Conservation (phyloP, 495 filamentous ascomycete genomes). For the Aspergillus coremiiformis region DNA sequence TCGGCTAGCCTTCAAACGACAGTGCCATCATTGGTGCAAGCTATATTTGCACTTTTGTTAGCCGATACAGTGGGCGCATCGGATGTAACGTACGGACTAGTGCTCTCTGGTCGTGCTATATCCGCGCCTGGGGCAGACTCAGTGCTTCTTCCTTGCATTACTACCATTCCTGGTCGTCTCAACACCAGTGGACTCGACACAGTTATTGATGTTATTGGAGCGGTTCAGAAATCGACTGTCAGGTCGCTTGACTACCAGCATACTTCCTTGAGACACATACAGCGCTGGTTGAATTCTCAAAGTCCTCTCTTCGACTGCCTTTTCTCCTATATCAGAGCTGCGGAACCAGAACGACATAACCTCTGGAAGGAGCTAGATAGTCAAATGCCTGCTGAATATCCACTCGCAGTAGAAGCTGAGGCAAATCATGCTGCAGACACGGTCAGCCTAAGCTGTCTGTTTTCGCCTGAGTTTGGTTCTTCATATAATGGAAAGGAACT, state of each 20-base stretch:
- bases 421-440: conserved; percentile 16
- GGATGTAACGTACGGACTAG: conserved; percentile 37
- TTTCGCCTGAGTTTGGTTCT: conserved; percentile 18
- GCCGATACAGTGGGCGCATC: conserved; percentile 30
- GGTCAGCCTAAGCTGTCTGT: conserved; percentile 18
- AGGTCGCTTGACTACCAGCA: conserved; percentile 39
- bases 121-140: conserved; percentile 53
- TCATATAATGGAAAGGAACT: conserved; percentile 17
- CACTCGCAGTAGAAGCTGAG: conserved; percentile 27
- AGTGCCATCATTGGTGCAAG: conserved; percentile 29
- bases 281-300: conserved; percentile 38
- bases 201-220: conserved; percentile 28
- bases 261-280: conserved; percentile 38
- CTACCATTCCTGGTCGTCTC: conserved; percentile 73
- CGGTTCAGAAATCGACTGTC: conserved; percentile 34
- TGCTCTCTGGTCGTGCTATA: conserved; percentile 40
- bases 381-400: conserved; percentile 29
- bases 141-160: conserved; percentile 80
- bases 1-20: conserved; percentile 24
- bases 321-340: conserved; percentile 26
- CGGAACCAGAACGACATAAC: conserved; percentile 3
- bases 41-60: conserved; percentile 37
- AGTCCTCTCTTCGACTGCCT: conserved; percentile 38
- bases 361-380: conserved; percentile 28
- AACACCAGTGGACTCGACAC: conserved; percentile 22